phyloP scores from a whole-genome alignment of 208 protist genomes.

The Trypanosoma lewisi region DNA sequence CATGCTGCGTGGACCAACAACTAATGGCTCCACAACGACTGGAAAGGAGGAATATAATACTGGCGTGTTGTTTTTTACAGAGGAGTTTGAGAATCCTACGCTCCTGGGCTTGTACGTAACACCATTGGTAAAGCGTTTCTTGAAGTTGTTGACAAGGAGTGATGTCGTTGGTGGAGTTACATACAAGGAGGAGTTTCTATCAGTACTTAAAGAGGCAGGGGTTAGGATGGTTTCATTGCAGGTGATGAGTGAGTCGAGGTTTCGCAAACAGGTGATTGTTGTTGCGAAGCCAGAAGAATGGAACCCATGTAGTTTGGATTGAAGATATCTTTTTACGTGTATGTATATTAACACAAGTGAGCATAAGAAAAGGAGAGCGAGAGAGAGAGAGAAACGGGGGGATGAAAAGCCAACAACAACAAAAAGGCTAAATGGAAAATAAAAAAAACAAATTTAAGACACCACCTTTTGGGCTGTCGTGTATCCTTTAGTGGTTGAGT shows the following conservation, averaged over 20 bases:
- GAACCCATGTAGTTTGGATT: neutral
- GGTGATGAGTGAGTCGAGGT: constrained; percentile 40
- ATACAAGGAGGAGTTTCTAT: constrained; percentile 73
- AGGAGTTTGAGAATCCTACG: constrained; percentile 70
- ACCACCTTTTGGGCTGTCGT: too few species aligned
- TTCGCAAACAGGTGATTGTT: constrained; percentile 58
- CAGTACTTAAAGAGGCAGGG: constrained; percentile 38
- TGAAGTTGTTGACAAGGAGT: constrained; percentile 65
- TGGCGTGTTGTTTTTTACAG: constrained; percentile 75
- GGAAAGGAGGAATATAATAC: constrained; percentile 15
- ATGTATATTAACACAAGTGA: neutral
- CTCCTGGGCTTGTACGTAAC: constrained; percentile 54
- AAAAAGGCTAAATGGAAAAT: too few species aligned
- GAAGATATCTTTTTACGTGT: neutral
- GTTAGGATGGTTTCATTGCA: constrained; percentile 54
- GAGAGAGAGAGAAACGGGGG: neutral
- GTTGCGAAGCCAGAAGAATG: constrained; percentile 54
- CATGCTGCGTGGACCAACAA: constrained; percentile 56
- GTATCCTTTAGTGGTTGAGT: too few species aligned
- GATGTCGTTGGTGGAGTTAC: constrained; percentile 88
- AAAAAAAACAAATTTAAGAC: too few species aligned
- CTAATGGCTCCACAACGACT: constrained; percentile 27
- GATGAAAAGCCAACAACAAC: neutral
- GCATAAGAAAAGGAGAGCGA: neutral
- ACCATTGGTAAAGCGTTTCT: constrained; percentile 52